A percentile compares a stretch with the other conserved stretches of the same genome.
These are phyloP conservation scores for Colletotrichum musae DNA, from an alignment of 2,329 filamentous ascomycete species.

Conservation along the genomic window DNA sequence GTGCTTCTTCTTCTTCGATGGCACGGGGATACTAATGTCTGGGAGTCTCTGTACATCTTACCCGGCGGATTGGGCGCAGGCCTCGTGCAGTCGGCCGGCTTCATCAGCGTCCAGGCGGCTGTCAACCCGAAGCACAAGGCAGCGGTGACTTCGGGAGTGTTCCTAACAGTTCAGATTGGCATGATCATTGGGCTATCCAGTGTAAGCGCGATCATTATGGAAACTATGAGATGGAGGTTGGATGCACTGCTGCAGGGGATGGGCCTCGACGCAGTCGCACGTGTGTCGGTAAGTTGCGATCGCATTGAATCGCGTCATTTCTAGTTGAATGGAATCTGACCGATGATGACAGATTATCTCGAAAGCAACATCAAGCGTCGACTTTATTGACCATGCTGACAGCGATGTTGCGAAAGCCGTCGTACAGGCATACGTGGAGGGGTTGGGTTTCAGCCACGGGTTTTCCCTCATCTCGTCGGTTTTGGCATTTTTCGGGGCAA, in stretches of 20 bases:
- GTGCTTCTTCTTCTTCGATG: constrained; percentile 68
- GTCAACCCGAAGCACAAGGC: constrained; percentile 55
- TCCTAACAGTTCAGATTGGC: constrained; percentile 54
- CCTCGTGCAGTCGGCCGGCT: constrained; percentile 56
- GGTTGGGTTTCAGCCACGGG: constrained; percentile 52
- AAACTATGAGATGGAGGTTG: constrained; percentile 42
- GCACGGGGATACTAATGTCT: constrained; percentile 70
- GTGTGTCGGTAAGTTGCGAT: constrained; percentile 34
- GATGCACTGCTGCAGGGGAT: constrained; percentile 34
- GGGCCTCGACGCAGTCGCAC: constrained; percentile 33
- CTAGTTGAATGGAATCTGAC: not conserved
- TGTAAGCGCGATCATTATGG: constrained; percentile 54
- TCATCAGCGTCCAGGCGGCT: constrained; percentile 59
- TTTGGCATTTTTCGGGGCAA: constrained; percentile 45
- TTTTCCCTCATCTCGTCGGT: constrained; percentile 49
- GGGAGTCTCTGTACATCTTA: constrained; percentile 72
- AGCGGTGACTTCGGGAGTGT: constrained; percentile 58
- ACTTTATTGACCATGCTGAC: constrained; percentile 48
- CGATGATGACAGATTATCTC: constrained; percentile 47
- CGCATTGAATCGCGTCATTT: no score
- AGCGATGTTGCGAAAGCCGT: constrained; percentile 47
- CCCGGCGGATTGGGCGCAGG: constrained; percentile 63
- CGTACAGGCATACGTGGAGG: constrained; percentile 52
- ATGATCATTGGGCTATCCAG: constrained; percentile 55
- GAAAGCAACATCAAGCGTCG: constrained; percentile 50